Evolutionary conservation across 140 eudicot species (phyloP), one percentile per base, ranked within the genome.

Genomic region (Ambrosia hybrid): DNA sequence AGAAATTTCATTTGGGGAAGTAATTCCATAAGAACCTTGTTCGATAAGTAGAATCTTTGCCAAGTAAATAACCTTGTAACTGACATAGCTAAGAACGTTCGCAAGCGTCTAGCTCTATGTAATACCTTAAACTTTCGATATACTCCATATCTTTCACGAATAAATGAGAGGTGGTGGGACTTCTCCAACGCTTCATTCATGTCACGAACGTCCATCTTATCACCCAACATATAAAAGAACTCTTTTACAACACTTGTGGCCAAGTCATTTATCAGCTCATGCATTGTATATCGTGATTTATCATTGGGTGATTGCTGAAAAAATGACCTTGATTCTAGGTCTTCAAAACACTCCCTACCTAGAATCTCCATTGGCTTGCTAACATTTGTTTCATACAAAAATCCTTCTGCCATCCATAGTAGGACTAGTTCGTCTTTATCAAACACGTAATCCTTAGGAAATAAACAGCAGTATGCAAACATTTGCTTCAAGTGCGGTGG

Each of bases 331-430:
- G 85, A 82, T 49, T 70, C 33, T 15, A 87, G 65, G 51, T 84
- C 92, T 60, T 79, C 55, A 56, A 87, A 84, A 65, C 73, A 84
- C 12, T 76, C 71, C 4, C 14, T 37, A 4, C 87, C 92, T 1
- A 79, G 39, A 11, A 70, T 84, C 76, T 83, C 89, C 70, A 68
- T 58, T n/a, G 33, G 13, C 61, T 58, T 75, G 57, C 52, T 49
- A 15, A 1, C 45, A 3, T 62, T 64, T 34, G 74, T 10, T 15
- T 43, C 30, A 3, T 51, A 41, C 15, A 83, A 77, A 9, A 81
- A 73, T 4, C 88, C 87, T 57, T 81, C 82, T 10, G 83, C 92
- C 87, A 87, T 79, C 89, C 92, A 87, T 4, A 79, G 6, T 1
- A 33, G 4, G 6, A 87, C 79, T 15, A 84, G 14, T 68, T 81